Evolutionary conservation across 2,329 filamentous ascomycete genomes (phyloP).

Genomic region (Fusarium aywerte): DNA sequence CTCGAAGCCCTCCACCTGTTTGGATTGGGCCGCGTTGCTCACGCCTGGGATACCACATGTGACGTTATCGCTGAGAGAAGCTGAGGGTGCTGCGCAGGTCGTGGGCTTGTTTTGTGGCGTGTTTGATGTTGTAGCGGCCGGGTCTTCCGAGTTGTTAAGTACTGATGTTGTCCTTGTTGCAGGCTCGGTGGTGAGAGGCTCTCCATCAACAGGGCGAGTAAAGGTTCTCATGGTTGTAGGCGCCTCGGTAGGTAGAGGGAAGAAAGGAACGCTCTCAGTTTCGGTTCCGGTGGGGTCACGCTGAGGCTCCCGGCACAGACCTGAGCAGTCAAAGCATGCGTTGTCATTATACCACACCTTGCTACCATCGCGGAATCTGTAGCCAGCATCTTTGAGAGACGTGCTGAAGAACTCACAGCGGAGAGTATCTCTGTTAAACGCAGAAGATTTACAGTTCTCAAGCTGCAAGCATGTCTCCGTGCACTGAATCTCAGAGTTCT

Average conservation of each 20-base stretch:
- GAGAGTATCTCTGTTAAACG: conserved; percentile 8
- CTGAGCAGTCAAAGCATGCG: conserved; percentile 29
- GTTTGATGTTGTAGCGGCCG: background rate
- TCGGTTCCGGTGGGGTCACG: background rate
- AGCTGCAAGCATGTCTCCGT: conserved; percentile 27
- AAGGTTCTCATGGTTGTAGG: conserved; percentile 25
- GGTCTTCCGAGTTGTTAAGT: background rate
- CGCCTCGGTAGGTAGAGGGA: conserved; percentile 2
- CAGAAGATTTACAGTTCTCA: conserved; percentile 17
- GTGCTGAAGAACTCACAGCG: conserved; percentile 24
- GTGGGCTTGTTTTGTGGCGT: conserved; percentile 8
- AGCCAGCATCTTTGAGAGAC: conserved; percentile 10
- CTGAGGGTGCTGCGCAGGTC: conserved; percentile 15
- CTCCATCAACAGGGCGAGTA: conserved; percentile 3
- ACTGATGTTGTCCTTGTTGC: background rate
- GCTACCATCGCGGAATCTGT: background rate
- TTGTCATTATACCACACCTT: conserved; percentile 26
- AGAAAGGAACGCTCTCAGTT: background rate
- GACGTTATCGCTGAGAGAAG: conserved; percentile 22
- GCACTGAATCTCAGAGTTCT: conserved; percentile 23
- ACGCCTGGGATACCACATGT: conserved; percentile 32
- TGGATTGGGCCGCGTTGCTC: conserved; percentile 27
- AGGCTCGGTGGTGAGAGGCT: background rate
- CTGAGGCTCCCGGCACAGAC: conserved; percentile 1
- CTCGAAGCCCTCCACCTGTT: conserved; percentile 14